A percentile compares a stretch with the other conserved stretches of the same genome.
phyloP scores from a whole-genome alignment of 2,329 filamentous ascomycete species.

The Beauveria varroae region DNA sequence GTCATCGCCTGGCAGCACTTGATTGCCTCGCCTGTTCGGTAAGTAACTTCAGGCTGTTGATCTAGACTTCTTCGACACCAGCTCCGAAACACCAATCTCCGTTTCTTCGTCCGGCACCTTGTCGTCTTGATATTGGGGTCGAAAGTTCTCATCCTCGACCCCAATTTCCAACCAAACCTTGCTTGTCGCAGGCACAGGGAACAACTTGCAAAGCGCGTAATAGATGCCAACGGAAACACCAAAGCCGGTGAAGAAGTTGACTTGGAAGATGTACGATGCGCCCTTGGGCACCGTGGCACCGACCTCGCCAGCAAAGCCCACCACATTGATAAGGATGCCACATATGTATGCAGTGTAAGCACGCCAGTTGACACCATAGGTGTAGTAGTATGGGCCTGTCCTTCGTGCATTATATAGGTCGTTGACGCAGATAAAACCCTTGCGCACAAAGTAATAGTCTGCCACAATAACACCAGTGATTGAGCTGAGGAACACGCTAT shows the following conservation, averaged over 20 bases:
- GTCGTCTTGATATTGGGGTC: constrained; percentile 36
- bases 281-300: constrained; percentile 64
- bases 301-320: constrained; percentile 80
- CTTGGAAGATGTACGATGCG: constrained; percentile 77
- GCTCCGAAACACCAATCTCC: constrained; percentile 3
- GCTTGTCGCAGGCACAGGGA: constrained; percentile 67
- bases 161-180: constrained; percentile 72
- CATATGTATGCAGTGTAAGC: constrained; percentile 75
- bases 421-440: constrained; percentile 70
- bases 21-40: neutral
- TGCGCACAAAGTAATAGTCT: constrained; percentile 83
- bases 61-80: constrained; percentile 1
- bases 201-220: constrained; percentile 60
- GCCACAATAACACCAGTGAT: constrained; percentile 86
- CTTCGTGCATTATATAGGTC: constrained; percentile 69
- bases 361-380: constrained; percentile 69
- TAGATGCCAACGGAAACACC: constrained; percentile 61
- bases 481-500: constrained; percentile 88
- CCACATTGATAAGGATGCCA: constrained; percentile 83
- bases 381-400: constrained; percentile 65
- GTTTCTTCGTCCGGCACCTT: constrained; percentile 26
- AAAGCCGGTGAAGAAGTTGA: constrained; percentile 88
- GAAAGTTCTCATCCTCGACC: constrained; percentile 49
- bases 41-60: neutral
- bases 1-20: neutral